phyloP scores from a whole-genome alignment of 441 rosid species.

The Corymbia calophylla region DNA sequence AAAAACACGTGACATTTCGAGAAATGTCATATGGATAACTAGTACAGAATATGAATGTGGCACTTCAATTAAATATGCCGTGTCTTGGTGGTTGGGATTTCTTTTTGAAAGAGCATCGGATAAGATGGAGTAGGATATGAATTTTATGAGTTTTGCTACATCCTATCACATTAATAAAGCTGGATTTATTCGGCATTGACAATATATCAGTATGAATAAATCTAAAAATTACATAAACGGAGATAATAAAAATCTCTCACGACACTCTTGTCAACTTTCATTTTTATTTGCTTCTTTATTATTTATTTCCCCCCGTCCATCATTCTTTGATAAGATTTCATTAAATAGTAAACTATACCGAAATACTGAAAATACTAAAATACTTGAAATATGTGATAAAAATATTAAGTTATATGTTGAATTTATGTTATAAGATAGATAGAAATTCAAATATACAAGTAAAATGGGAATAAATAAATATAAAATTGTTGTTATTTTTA shows the following conservation, averaged over 20 bases:
- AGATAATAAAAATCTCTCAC: fast-evolving
- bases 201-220: fast-evolving
- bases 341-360: neutral
- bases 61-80: too few species aligned
- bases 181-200: fast-evolving
- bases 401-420: too few species aligned
- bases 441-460: too few species aligned
- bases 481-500: too few species aligned
- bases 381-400: neutral
- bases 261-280: neutral
- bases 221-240: too few species aligned
- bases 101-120: too few species aligned
- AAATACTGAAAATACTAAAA: neutral
- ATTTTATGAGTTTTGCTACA: neutral
- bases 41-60: too few species aligned
- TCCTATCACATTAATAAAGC: fast-evolving
- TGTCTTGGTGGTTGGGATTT: too few species aligned
- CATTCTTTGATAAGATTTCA: neutral
- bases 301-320: too few species aligned
- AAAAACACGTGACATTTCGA: neutral
- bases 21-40: neutral
- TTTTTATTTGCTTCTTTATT: neutral
- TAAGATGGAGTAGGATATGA: too few species aligned
- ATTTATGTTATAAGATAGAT: neutral
- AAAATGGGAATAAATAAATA: neutral